These are phyloP conservation scores for Funneliformis caledonium DNA, from an alignment of 371 early-diverging fungal species.

Conservation along the genomic window DNA sequence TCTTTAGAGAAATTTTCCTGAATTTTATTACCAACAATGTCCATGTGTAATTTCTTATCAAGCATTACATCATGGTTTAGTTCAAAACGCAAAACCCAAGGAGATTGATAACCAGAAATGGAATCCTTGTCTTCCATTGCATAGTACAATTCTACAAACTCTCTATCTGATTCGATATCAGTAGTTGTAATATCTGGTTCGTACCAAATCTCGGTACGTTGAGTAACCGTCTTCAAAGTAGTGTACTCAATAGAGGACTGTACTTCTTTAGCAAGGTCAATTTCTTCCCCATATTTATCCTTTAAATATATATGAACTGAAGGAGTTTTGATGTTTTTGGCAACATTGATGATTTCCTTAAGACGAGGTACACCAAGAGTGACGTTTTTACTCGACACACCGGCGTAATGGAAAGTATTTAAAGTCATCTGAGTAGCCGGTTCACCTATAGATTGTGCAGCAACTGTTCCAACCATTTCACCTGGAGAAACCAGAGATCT, in stretches of 20 bases:
- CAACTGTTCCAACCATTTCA: slow-evolving; percentile 99
- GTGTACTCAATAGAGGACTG: slow-evolving; percentile 94
- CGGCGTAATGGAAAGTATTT: slow-evolving; percentile 99
- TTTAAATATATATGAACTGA: slow-evolving; percentile 88
- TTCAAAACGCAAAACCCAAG: slow-evolving; percentile 96
- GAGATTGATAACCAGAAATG: slow-evolving; percentile 70
- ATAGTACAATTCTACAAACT: slow-evolving; percentile 91
- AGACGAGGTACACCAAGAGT: slow-evolving; percentile 99
- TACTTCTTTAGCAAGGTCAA: slow-evolving; percentile 90
- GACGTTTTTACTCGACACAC: slow-evolving; percentile 97
- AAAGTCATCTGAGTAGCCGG: slow-evolving; percentile 99
- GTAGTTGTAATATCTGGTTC: slow-evolving; percentile 94
- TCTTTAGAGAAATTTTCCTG: slow-evolving; percentile 71
- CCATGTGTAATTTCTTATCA: slow-evolving; percentile 91
- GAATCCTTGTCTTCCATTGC: slow-evolving; percentile 74
- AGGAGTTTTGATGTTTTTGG: slow-evolving; percentile 98
- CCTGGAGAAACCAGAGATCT: slow-evolving; percentile 93
- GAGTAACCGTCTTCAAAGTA: slow-evolving; percentile 83
- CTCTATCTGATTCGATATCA: slow-evolving; percentile 90
- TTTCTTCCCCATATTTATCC: slow-evolving; percentile 73
- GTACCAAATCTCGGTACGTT: slow-evolving; percentile 93
- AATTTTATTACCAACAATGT: slow-evolving; percentile 71
- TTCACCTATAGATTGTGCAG: slow-evolving; percentile 99
- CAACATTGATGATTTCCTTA: slow-evolving; percentile 99
- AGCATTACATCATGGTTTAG: slow-evolving; percentile 88